Base-by-base conservation (phyloP, 2,329 filamentous ascomycete genomes). In the Cryphonectria nitschkei region DNA sequence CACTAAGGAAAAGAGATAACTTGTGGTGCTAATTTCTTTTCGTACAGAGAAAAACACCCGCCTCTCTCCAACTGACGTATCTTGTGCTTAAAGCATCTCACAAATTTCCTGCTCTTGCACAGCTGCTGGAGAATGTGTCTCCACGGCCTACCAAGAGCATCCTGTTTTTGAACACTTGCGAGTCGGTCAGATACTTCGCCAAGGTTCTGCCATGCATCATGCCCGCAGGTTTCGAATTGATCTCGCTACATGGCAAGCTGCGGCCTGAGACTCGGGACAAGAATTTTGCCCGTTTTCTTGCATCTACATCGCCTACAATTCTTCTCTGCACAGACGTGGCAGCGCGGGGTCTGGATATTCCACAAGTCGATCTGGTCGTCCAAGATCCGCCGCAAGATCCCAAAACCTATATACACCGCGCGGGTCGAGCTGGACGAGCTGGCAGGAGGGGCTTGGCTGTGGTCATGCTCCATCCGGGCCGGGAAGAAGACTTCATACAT, bases 391-490 rank as follows among this genome's bases (percentile, higher is more conserved):
- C 78, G 0, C 93, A 92, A 56, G 95, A 98, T 76, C 93, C 95
- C 0, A 98, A 98, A 79, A 94, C 93, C 14, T 98, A 98, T 77
- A 93, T 99, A 72, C 96, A 99, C 80, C 91, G 96, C 6, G 92
- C 96, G 39, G 96, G 96, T 1, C 88, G 96, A 74, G 94, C 96
- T 0, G 96, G 96, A 0, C 88, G 96, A 32, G 97, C 97, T 78
- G 95, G 95, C 0, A 87, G 95, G 73, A 90, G 91, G 73, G 96
- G 96, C 0, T 82, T 98, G 29, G 94, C 94, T 19, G 88, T 98
- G 1, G 90, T 97, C 0, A 91, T 99, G 79, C 85, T 99, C 26
- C 93, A 93, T 9, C 92, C 93, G 0, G 94, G 94, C 1, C 86
- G 90, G 26, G 96, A 98, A 81, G 93, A 96, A 80, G 94, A 97